Evolutionary conservation across 768 basidiomycete species (phyloP), one percentile per base, ranked within the genome.

Genomic region (Russula lepida): DNA sequence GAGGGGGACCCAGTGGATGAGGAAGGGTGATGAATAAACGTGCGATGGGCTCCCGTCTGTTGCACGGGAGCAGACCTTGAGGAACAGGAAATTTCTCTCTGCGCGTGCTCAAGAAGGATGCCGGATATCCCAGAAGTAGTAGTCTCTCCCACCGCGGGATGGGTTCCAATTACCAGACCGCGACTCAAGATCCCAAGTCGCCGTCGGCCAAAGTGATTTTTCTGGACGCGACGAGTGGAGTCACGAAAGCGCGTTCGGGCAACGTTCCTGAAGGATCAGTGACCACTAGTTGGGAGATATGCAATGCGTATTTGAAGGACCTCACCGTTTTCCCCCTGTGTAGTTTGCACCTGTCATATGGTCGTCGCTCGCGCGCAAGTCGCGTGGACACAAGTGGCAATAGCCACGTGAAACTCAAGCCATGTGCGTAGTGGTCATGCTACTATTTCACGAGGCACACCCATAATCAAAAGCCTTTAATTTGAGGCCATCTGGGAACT

Each of bases 281-380:
- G 37, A 21, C 11, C 15, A 15, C 13, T 28, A 6, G 17, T 50
- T 28, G 28, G 54, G 12, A 25, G 7, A 8, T 28, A 15, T 25
- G 25, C n/a, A 23, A 56, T 12, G 19, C 9, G 19, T 32, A 25
- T 28, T 5, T 4, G 33, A n/a, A 7, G 6, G 19, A 39, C 62
- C 35, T 54, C 32, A 58, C 64, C 64, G 54, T 49, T 64, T 65
- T 47, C 64, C 64, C 4, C 64, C 64, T 4, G 61, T 65, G 53
- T 65, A 65, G 43, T 65, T 65, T 54, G 64, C 64, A 12, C 64
- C 64, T 1, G 64, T 53, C 64, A 65, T 65, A 65, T 65, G 30
- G 33, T 46, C 8, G 30, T 30, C n/a, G 47, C 15, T 5, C 9
- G 7, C 9, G 51, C 8, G 30, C 23, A 13, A 37, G 7, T 5